A percentile compares a stretch with the other conserved stretches of the same genome.
These are phyloP conservation scores for Polyporus arcularius DNA, from an alignment of 768 basidiomycete genomes.

Conservation along the genomic window DNA sequence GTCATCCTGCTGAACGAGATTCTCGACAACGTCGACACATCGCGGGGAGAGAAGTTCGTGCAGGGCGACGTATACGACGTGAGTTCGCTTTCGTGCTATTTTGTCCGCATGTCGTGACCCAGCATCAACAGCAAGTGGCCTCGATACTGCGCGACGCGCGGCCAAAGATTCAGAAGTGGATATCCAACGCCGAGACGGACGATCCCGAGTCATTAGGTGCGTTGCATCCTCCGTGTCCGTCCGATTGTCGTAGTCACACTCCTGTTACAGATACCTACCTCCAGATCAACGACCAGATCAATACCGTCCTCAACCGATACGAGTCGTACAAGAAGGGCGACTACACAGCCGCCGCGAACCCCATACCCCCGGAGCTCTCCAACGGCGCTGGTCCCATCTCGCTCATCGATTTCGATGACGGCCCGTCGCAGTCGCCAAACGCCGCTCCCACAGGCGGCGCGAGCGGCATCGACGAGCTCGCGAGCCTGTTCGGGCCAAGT, in stretches of 20 bases:
- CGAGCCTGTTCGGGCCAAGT: constrained; percentile 53
- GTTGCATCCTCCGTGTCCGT: background rate
- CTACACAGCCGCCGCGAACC: constrained; percentile 65
- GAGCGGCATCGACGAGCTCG: constrained; percentile 55
- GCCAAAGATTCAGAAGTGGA: constrained; percentile 98
- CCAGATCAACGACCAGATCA: constrained; percentile 97
- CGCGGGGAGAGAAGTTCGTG: constrained; percentile 75
- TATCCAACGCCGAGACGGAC: constrained; percentile 87
- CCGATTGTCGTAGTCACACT: background rate
- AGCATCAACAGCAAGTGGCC: constrained; percentile 75
- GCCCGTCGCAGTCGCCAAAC: constrained; percentile 16
- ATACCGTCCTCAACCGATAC: constrained; percentile 86
- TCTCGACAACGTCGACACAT: constrained; percentile 85
- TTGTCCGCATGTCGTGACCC: too few relatives aligned
- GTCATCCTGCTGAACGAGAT: constrained; percentile 96
- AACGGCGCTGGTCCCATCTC: constrained; percentile 41
- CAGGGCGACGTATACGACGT: constrained; percentile 93
- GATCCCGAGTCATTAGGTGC: constrained; percentile 88
- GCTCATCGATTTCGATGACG: constrained; percentile 80
- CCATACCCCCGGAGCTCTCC: constrained; percentile 63
- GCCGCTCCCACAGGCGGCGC: constrained; percentile 22
- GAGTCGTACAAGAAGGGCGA: constrained; percentile 95
- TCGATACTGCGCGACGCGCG: constrained; percentile 76
- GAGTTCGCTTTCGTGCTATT: constrained; percentile 28
- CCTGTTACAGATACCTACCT: constrained; percentile 77